Conservation (phyloP, 148 eudicot genomes). For the Amaranthus hypochondriacus region DNA sequence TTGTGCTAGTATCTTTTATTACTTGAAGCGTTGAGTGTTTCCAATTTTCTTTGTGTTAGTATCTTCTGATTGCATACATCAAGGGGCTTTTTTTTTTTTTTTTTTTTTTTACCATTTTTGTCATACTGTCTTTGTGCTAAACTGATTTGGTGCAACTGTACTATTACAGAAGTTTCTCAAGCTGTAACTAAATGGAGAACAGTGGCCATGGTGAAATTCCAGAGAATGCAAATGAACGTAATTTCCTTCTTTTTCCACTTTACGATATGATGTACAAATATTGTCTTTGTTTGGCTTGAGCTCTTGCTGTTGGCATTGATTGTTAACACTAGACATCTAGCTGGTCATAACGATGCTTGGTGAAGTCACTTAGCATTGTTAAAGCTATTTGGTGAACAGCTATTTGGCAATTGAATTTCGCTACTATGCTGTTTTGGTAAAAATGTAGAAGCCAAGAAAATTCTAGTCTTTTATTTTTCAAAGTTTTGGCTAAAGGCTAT, state of each 20-base stretch:
- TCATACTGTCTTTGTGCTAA: neutral
- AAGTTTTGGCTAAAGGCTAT: neutral
- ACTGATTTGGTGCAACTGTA: neutral
- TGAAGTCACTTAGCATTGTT: no score
- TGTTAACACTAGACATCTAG: no score
- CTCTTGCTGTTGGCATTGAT: no score
- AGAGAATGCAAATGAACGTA: constrained; percentile 79
- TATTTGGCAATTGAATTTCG: neutral
- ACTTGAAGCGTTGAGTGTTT: no score
- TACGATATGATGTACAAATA: neutral
- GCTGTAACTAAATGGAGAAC: constrained; percentile 41
- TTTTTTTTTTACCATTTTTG: neutral
- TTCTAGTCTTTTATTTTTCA: no score
- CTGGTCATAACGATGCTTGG: no score
- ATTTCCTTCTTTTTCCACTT: neutral
- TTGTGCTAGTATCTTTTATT: no score
- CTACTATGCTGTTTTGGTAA: neutral
- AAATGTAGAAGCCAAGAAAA: neutral
- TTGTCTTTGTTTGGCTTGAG: neutral
- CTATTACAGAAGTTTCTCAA: neutral
- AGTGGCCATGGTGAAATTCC: constrained; percentile 48
- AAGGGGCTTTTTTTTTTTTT: no score
- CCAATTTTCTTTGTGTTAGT: no score
- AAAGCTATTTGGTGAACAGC: neutral
- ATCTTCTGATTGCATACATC: no score